These are phyloP conservation scores for Mrakia blollopis DNA, from an alignment of 768 basidiomycete genomes.

Conservation along the genomic window DNA sequence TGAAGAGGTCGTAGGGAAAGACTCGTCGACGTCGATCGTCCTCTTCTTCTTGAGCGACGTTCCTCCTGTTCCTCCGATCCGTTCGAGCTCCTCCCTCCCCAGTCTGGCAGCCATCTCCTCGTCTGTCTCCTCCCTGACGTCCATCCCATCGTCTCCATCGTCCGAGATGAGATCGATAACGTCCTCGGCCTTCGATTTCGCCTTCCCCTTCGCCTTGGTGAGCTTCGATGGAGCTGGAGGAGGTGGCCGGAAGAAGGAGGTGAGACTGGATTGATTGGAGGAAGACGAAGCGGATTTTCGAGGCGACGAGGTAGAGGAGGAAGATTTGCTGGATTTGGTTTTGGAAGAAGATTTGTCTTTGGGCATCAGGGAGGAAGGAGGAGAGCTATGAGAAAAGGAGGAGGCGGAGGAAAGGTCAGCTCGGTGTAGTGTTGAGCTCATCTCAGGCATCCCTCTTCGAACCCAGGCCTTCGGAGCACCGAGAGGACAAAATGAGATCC, in stretches of 20 bases:
- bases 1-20: neutral
- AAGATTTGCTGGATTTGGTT: neutral
- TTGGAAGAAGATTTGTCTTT: neutral
- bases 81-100: neutral
- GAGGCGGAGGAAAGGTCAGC: neutral
- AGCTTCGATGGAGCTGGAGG: neutral
- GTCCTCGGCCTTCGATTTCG: neutral
- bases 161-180: constrained; percentile 16
- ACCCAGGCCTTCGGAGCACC: no score
- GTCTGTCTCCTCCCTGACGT: constrained; percentile 11
- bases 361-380: neutral
- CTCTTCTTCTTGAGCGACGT: neutral
- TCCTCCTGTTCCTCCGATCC: no score
- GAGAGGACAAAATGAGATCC: no score
- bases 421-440: no score
- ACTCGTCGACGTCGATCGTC: neutral
- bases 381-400: neutral
- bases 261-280: constrained; percentile 11
- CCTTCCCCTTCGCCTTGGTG: neutral
- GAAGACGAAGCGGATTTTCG: neutral
- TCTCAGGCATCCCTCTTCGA: no score
- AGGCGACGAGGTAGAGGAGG: neutral
- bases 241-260: constrained; percentile 23
- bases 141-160: constrained; percentile 8
- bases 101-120: constrained; percentile 22